Evolutionary conservation across 2,329 filamentous ascomycete species (phyloP).

Genomic region (Tolypocladium cylindrosporum): DNA sequence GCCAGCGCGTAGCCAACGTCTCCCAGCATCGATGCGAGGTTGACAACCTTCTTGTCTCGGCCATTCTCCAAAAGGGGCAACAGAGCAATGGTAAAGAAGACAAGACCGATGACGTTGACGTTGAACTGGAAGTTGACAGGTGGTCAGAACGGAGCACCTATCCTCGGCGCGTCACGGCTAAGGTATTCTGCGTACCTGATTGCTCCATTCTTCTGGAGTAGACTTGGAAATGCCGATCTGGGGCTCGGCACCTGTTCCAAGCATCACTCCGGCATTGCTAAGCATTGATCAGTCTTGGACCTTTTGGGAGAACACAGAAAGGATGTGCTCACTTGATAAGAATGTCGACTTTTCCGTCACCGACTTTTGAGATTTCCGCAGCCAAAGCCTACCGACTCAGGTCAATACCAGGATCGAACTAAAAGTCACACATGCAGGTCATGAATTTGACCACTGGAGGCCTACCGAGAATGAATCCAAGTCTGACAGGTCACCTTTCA

Average conservation of each 20-base stretch:
- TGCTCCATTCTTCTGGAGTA: neutral
- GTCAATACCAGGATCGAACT: too few relatives aligned
- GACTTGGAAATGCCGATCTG: neutral
- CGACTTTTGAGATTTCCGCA: neutral
- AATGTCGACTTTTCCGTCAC: neutral
- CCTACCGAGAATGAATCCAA: neutral
- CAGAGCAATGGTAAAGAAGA: neutral
- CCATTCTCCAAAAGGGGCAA: neutral
- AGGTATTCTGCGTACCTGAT: neutral
- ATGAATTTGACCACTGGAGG: neutral
- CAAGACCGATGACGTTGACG: neutral
- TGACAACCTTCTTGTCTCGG: neutral
- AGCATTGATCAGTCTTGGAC: neutral
- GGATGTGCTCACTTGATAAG: neutral
- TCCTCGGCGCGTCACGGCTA: neutral
- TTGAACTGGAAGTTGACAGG: neutral
- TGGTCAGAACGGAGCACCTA: neutral
- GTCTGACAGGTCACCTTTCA: neutral
- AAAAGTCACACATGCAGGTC: too few relatives aligned
- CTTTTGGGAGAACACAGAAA: neutral
- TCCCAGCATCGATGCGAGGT: neutral
- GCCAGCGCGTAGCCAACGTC: neutral
- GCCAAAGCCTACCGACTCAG: neutral
- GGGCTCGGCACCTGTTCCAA: neutral
- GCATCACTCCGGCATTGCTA: neutral